Evolutionary conservation across 2,329 filamentous ascomycete genomes (phyloP), one percentile per base, ranked within the genome.

Genomic region (Alternaria ethzedia): DNA sequence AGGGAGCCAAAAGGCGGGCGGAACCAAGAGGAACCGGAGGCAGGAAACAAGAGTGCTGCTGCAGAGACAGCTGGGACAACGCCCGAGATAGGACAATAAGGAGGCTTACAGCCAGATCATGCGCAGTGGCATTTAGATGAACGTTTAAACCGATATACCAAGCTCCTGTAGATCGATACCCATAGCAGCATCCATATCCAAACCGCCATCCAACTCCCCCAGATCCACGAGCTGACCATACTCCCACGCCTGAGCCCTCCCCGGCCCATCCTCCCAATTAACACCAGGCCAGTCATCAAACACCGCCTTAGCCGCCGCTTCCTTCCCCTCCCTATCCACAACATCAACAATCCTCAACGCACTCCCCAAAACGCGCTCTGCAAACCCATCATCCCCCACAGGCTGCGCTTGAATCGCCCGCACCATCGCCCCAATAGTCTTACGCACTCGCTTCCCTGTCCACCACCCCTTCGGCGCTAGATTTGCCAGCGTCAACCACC

Each of bases 1-100:
- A 76, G 82, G 60, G 76, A 82, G 62, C 81, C 81, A 44, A 65
- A 49, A 46, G 32, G 30, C 11, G 44, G 20, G 15, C 15, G 25
- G 23, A 21, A 4, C 20, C 12, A 20, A 1, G 57, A 28, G 4
- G 17, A 11, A 1, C n/a, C 9, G 9, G 26, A 25, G 15, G 57
- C 12, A n/a, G 30, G 21, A 13, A 49, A 47, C 4, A 57, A 41
- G 7, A 49, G 5, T 8, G 30, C 8, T 12, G 15, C 44, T 7
- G 21, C 21, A 23, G 28, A 50, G 30, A 57, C 45, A 13, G 28
- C 30, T 2, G 44, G 44, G 3, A 49, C 54, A n/a, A 49, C 54
- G 2, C 28, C 44, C 2, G 54, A 41, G 54, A 49, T 57, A 15
- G 55, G 28, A 12, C 20, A 57, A 9, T 57, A 5, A 57, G 28